These are phyloP conservation scores for Linum tenue DNA, from an alignment of 345 rosid genomes.

Conservation along the genomic window DNA sequence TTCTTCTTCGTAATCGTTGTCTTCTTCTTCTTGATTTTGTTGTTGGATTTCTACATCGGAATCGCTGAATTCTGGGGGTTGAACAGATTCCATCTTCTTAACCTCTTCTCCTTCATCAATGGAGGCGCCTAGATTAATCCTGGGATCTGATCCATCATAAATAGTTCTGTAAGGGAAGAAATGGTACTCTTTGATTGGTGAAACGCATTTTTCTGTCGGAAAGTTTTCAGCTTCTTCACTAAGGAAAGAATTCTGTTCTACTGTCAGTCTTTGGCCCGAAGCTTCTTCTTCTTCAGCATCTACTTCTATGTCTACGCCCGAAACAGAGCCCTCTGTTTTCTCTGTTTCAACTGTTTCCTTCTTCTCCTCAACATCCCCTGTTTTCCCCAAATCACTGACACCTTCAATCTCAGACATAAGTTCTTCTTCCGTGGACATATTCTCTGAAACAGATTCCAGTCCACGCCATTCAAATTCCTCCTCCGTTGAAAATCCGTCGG, in stretches of 20 bases:
- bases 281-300: slow-evolving; percentile 6
- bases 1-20: slow-evolving; percentile 8
- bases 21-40: slow-evolving; percentile 2
- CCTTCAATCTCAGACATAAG: background rate
- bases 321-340: slow-evolving; percentile 13
- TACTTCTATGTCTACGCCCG: slow-evolving; percentile 6
- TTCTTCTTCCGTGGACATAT: background rate
- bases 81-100: too few species aligned
- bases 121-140: slow-evolving; percentile 8
- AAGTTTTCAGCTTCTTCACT: slow-evolving; percentile 1
- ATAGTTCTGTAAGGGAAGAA: slow-evolving; percentile 17
- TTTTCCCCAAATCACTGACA: background rate
- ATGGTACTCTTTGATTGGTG: slow-evolving; percentile 4
- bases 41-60: too few species aligned
- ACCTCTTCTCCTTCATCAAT: background rate
- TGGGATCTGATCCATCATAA: slow-evolving; percentile 12
- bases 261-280: background rate
- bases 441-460: background rate
- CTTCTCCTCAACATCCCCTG: background rate
- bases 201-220: background rate
- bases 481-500: background rate
- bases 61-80: too few species aligned
- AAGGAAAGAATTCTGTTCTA: background rate
- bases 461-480: background rate
- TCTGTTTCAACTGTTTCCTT: background rate